Evolutionary conservation across 164 flowering plant species (phyloP).

Genomic region (Santalum album): DNA sequence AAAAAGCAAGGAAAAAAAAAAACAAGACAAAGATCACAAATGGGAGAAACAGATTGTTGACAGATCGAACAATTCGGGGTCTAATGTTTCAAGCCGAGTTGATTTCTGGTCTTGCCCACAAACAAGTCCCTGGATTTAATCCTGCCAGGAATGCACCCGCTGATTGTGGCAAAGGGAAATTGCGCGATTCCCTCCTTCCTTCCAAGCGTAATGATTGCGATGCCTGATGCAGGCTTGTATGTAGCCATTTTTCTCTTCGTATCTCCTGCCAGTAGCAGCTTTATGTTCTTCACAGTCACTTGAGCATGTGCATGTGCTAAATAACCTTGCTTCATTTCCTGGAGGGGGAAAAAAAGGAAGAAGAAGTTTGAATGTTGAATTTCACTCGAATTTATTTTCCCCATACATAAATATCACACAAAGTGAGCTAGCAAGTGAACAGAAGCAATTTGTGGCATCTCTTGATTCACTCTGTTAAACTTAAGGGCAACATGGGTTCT

Average conservation of each 20-base stretch:
- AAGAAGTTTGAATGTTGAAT: neutral
- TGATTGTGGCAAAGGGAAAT: conserved; percentile 37
- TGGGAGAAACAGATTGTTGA: too few species aligned
- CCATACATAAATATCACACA: neutral
- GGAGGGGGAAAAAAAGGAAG: neutral
- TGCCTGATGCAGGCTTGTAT: conserved; percentile 33
- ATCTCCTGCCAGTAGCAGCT: conserved; percentile 42
- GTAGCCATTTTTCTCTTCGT: conserved; percentile 40
- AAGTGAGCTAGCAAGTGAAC: too few species aligned
- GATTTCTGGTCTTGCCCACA: conserved; percentile 72
- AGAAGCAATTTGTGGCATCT: too few species aligned
- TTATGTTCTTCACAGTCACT: conserved; percentile 63
- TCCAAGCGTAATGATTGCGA: conserved; percentile 69
- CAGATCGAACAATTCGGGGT: too few species aligned
- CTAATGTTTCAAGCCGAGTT: conserved; percentile 37
- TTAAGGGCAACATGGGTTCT: too few species aligned
- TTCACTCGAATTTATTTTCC: neutral
- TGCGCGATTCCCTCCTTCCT: conserved; percentile 77
- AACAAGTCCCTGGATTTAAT: conserved; percentile 76
- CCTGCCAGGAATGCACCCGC: conserved; percentile 59
- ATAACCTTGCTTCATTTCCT: conserved; percentile 23
- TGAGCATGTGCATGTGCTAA: conserved; percentile 34
- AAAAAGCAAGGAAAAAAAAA: too few species aligned
- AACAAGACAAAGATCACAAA: too few species aligned
- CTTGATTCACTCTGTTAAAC: too few species aligned